Evolutionary conservation across 148 eudicot species (phyloP), one percentile per base, ranked within the genome.

Genomic region (Bassia scoparia): DNA sequence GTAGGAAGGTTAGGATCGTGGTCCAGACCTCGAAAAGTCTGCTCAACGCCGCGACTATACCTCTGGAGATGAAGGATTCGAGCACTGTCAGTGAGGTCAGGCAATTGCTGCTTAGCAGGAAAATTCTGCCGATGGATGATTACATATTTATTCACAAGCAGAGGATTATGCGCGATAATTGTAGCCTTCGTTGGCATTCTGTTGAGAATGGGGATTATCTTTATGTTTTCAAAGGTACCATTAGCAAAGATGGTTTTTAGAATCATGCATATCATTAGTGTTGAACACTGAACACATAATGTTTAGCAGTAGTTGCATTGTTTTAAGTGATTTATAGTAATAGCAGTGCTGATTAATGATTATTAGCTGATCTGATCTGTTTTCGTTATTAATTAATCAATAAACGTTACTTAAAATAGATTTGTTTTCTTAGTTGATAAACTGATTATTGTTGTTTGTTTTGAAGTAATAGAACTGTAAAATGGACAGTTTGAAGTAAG

Each of bases 121-220:
- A 82, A 41, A 77, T 86, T 26, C 76, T 94, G 72, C 93, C 98
- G 30, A 9, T 69, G 78, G 97, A 94, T 78, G 97, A 94, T 37
- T 94, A 94, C 50, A 89, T 94, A 60, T 88, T 94, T 46, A 89
- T 94, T 38, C 98, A 94, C 55, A 94, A 89, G 49, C 98, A 91
- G n/a, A 86, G 98, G 84, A 87, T 94, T 60, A 94, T 94, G 98
- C 78, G 85, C 24, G 93, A 86, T 37, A 81, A 74, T 68, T 87
- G 88, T 71, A 91, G 85, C 77, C 85, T 94, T 26, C 85, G 96
- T 18, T 87, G 90, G 97, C 96, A 91, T 66, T 93, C 96, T 9
- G 97, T 80, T 66, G 79, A 75, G 48, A 70, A 70, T 49, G 79
- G 79, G 31, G 82, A 80, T 46, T 80, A 65, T 67, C 77, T 91